Evolutionary conservation across 2,329 filamentous ascomycete genomes (phyloP), one percentile per base, ranked within the genome.

Genomic region (Colletotrichum incanum): DNA sequence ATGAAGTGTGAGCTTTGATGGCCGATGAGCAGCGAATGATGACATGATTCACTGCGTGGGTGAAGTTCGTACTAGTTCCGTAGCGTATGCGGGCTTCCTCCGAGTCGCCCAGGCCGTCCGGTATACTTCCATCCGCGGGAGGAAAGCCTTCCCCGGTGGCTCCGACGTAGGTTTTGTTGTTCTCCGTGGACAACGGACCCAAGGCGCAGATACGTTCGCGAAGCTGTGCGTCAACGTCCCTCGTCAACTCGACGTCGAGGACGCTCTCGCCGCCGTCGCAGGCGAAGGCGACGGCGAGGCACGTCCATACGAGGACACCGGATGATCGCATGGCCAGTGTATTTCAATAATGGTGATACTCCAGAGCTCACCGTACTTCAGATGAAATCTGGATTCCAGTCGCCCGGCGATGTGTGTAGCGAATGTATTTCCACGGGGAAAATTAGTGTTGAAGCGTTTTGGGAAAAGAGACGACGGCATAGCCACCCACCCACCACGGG

Each of bases 31-130:
- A 5, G 7, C 34, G 28, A 31, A 28, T 18, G 28, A 49, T 16
- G 12, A 11, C 1, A 23, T n/a, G 39, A 26, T 61, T 5, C 26
- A 8, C 11, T 5, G 34, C 6, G 34, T 18, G 45, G 26, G 23
- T 26, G 62, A 28, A 8, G 12, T 9, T 45, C 52, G 9, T 49
- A 72, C 69, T 59, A 0, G 69, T 72, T 49, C 65, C 69, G 12
- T 64, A 68, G 28, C 69, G 65, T 39, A 72, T n/a, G 50, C 69
- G 69, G n/a, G 61, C 60, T 39, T 59, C 65, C 28, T 72, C 69
- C 8, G 45, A 43, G 23, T 69, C 58, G 23, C 58, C 52, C 18
- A 72, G 14, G 11, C 59, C 65, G 28, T 72, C 59, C 18, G 65
- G 52, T 39, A 64, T n/a, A 23, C 41, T 26, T 28, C 60, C 69